Evolutionary conservation across 495 filamentous ascomycete genomes (phyloP), one percentile per base, ranked within the genome.

Genomic region (Gamarada debralockiae): DNA sequence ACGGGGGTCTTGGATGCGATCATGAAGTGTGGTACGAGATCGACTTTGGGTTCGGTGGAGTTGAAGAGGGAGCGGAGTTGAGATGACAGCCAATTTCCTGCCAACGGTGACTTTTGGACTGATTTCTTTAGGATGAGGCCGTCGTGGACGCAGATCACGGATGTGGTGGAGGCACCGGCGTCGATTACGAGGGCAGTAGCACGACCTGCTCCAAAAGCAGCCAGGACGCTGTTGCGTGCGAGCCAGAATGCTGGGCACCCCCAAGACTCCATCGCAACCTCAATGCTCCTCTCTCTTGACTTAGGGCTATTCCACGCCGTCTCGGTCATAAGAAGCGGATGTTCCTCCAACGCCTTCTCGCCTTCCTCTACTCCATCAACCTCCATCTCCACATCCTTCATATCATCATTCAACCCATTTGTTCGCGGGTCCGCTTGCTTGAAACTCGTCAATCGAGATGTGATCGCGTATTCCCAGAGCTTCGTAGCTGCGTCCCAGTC

Each of bases 251-350:
- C 93, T 13, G 93, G 93, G 33, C 81, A 83, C 14, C 90, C 92
- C 86, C 92, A 98, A 57, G 81, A 86, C 75, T 98, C 93, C 83
- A 98, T 96, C 24, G 85, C 89, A 48, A 96, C 81, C 70, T 98
- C 95, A 58, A 97, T 90, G 5, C 84, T 83, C 74, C 89, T 92
- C 68, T 98, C 93, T 33, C 93, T 78, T 53, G 85, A 81, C 70
- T 96, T 97, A 14, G 79, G 67, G 18, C 85, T 73, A 66, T 95
- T 97, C 92, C 92, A 97, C 23, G 87, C 86, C 18, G 89, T 86
- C 72, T 98, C 93, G 3, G 87, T 95, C 85, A 97, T 90, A 36
- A 98, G 77, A 57, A 98, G 73, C 12, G 93, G 95, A 66, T 85
- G 92, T 59, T 98, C 95, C 21, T 82, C 78, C 45, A 98, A 74